Base-by-base conservation (phyloP, 495 filamentous ascomycete genomes). In the Penicillium subrubescens region DNA sequence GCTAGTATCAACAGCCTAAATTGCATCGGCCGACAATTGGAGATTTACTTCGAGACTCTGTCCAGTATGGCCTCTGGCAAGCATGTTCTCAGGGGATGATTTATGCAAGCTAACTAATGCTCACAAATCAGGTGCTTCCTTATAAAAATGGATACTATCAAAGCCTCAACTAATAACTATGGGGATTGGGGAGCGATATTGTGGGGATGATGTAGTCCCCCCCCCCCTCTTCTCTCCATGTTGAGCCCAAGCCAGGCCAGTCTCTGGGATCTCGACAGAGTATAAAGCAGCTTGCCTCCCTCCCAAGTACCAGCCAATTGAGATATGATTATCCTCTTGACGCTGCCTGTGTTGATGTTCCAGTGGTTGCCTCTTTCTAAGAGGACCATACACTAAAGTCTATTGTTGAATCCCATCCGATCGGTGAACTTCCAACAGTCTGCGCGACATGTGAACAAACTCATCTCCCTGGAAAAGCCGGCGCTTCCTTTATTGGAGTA, bases 151-250 rank as follows among this genome's bases (percentile, higher is more conserved):
- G 27, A 12, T 21, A 27, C 25, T 1, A 12, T 48, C 44, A 54
- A 31, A 19, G 29, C 35, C 59, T 57, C 59, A 52, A 57, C 31
- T 33, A 7, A 27, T 8, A 17, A 41, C 59, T 53, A 29, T 61
- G 10, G 43, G 11, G 19, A 23, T 8, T 31, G 6, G 2, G 31
- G 31, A 33, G 31, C 31, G 31, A 33, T n/a, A 48, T 48, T 65
- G 63, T 61, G 63, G 63, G 57, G 63, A 65, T 65, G 63, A 65
- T 65, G 57, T 65, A 60, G 57, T 65, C 44, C 23, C 44, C 63
- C 23, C 44, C 63, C 34, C 63, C 57, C 10, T 50, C 50, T 34
- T 27, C 25, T 33, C 51, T 33, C 51, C 51, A 29, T 27, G 27
- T 33, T 21, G 25, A 15, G 23, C 6, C 15, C 51, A 31, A 15